Evolutionary conservation across 108 stramenopile genomes (phyloP), one percentile per base, ranked within the genome.

Genomic region (Epipyxis sp.): DNA sequence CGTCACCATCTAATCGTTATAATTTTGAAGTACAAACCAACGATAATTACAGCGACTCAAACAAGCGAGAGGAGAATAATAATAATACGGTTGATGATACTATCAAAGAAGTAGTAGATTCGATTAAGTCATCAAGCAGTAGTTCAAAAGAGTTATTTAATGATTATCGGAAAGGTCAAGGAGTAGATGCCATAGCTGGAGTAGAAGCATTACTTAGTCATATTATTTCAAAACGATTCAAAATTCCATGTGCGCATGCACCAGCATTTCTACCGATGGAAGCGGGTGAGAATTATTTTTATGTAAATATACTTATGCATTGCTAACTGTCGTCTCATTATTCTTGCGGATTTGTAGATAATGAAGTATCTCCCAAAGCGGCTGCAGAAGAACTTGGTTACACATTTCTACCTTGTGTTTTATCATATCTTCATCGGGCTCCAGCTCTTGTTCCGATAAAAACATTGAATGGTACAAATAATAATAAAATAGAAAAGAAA

Each of bases 301-400:
- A n/a, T n/a, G n/a, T n/a, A n/a, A n/a, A n/a, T n/a, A n/a, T n/a
- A n/a, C n/a, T n/a, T n/a, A n/a, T n/a, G n/a, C n/a, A n/a, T n/a
- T n/a, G n/a, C n/a, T n/a, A n/a, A n/a, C n/a, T n/a, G n/a, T n/a
- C 46, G 13, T 13, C 20, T 13, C 20, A 6, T 50, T 50, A 6
- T 65, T 29, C 61, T 65, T 29, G 27, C 6, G 20, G 13, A 37
- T 81, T 77, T 69, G 40, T 81, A 13, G 83, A 82, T 37, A 79
- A 69, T 44, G 41, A 44, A 16, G 77, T 81, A 29, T 79, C 78
- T 69, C 83, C 83, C 10, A 59, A 80, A 34, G 83, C 83, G 30
- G 81, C 81, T 78, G 83, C 81, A 0, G 83, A 83, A 34, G 83
- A 83, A 57, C 78, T 83, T 6, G 83, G 83, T 2, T 82, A 83